Evolutionary conservation across 164 flowering plant genomes (phyloP).

Genomic region (Litsea cubeba): DNA sequence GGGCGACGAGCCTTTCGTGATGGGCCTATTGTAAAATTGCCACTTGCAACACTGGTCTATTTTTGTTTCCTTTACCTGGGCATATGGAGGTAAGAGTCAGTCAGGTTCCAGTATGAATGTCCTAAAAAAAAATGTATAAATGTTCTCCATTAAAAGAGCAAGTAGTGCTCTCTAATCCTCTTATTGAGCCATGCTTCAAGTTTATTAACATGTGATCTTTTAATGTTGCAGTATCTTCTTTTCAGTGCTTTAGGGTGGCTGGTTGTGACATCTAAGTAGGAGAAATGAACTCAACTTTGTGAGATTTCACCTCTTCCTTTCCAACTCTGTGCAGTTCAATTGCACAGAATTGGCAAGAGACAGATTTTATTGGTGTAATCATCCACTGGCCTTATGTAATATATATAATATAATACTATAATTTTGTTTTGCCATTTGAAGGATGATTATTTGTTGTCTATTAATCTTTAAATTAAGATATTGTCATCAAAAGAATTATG

Average conservation of each 20-base stretch:
- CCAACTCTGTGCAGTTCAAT: no score
- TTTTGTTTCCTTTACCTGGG: neutral
- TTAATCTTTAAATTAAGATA: neutral
- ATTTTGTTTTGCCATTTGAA: neutral
- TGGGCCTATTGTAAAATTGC: neutral
- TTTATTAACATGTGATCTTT: neutral
- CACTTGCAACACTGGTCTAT: neutral
- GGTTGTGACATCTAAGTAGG: conserved; percentile 12
- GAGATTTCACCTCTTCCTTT: no score
- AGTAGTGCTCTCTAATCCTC: neutral
- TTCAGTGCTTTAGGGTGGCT: conserved; percentile 19
- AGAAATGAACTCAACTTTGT: neutral
- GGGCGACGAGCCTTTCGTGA: neutral
- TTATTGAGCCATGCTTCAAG: neutral
- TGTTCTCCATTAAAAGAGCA: neutral
- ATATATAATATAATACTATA: no score
- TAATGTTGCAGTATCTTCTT: conserved; percentile 23
- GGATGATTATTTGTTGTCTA: neutral
- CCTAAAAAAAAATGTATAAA: neutral
- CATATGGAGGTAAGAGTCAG: no score
- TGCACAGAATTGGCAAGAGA: neutral
- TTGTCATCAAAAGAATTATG: no score
- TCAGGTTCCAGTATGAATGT: neutral
- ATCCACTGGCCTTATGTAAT: neutral
- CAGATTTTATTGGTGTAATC: neutral